phyloP scores from a whole-genome alignment of 1,284 basidiomycete genomes.

The Wolfiporia cocos region DNA sequence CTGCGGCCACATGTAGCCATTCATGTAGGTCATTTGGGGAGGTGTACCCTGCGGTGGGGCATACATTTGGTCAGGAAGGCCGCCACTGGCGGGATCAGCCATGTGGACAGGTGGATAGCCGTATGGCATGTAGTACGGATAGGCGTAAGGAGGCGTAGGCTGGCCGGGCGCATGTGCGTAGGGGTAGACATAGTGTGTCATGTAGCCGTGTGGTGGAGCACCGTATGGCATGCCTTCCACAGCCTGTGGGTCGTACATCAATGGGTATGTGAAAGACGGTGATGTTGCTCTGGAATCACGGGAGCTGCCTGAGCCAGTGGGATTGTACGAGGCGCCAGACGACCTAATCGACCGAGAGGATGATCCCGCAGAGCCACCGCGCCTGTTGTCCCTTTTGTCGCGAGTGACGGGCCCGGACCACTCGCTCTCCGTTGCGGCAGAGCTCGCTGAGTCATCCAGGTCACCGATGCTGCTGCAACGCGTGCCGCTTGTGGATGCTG shows the following conservation, averaged over 20 bases:
- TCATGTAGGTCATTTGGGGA: conserved; percentile 22
- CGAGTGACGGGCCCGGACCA: conserved; percentile 59
- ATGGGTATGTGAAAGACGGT: conserved; percentile 65
- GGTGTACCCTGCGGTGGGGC: conserved; percentile 23
- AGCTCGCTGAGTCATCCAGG: conserved; percentile 58
- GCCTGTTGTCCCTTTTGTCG: conserved; percentile 45
- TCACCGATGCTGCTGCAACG: conserved; percentile 54
- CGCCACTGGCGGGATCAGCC: conserved; percentile 28
- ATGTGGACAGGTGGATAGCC: conserved; percentile 31
- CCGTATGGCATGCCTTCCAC: conserved; percentile 37
- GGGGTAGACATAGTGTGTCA: conserved; percentile 27
- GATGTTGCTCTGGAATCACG: conserved; percentile 67
- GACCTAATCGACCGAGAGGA: conserved; percentile 51
- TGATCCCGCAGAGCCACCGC: conserved; percentile 44
- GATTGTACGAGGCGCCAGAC: conserved; percentile 41
- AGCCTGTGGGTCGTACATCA: conserved; percentile 56
- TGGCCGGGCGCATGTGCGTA: conserved; percentile 24
- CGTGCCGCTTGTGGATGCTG: conserved; percentile 51
- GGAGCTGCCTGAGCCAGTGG: conserved; percentile 51
- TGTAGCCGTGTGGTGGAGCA: conserved; percentile 28
- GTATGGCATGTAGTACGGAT: conserved; percentile 37
- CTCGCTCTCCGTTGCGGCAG: conserved; percentile 73
- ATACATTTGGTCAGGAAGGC: conserved; percentile 28
- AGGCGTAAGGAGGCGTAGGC: conserved; percentile 29
- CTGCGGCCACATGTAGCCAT: conserved; percentile 27